Evolutionary conservation across 305 asterid species (phyloP), one percentile per base, ranked within the genome.

Genomic region (Fraxinus xanthoxyloides): DNA sequence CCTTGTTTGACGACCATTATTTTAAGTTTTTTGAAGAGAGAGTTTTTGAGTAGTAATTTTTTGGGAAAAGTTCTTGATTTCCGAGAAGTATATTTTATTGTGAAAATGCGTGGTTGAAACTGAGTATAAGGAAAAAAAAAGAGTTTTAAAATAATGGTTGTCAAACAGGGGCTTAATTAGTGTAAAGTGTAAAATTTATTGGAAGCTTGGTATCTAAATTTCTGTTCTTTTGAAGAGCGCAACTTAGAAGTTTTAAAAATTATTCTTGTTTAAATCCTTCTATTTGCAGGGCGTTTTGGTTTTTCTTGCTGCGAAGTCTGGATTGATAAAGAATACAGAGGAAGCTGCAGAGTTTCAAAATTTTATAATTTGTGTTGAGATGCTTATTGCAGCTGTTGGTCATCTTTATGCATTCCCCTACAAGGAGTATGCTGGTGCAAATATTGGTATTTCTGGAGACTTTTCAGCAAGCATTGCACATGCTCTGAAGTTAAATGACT

Each of bases 391-490:
- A 54, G 98, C 99, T 21, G 85, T 89, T 32, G 98, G 97, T 17
- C 99, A 94, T 87, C 90, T 96, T 77, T 96, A 87, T 86, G 98
- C 99, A 31, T 96, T 96, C 75, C 99, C 99, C 77, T 91, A 96
- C 86, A 94, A 90, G 90, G 99, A 96, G 85, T 94, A 94, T 87
- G 98, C 99, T 78, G 97, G 98, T 78, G 97, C 99, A 84, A 94
- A 92, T 83, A 90, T 96, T 23, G 99, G 95, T 77, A 88, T 85
- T 67, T 85, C 92, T 80, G 90, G 87, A 75, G 93, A 97, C 79
- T 90, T 96, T 72, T 83, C 90, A 3, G 91, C 95, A 80, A 94
- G 97, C 87, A 97, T 96, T 61, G 93, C 95, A 24, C 99, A 96
- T 85, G 98, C 98, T 80, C 84, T 96, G 82, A 94, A 86, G 86